Evolutionary conservation across 2,329 filamentous ascomycete genomes (phyloP), one percentile per base, ranked within the genome.

Genomic region (Ophiostoma triangulosporum): DNA sequence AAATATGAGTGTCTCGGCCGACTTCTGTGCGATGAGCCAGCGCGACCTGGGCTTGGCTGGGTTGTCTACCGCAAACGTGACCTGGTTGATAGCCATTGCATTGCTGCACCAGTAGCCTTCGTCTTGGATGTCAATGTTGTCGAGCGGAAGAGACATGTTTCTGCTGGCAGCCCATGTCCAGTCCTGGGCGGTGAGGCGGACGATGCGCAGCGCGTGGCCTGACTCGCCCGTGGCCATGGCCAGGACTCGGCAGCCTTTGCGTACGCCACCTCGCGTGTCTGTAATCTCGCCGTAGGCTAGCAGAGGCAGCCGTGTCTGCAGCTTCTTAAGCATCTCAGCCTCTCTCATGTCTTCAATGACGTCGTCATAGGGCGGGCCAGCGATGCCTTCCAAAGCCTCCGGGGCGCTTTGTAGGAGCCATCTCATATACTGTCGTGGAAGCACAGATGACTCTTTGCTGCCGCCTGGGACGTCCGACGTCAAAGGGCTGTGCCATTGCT

Each of bases 241-340:
- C 56, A 73, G 69, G 59, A 69, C 64, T 1, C 68, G 65, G 12
- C 64, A 64, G 15, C 61, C 63, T 1, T 54, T 58, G 31, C 59
- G 31, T 52, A 61, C 27, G 54, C 60, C 27, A 22, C 52, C 26
- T 3, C 62, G 69, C 17, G 66, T 56, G 57, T 78, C 69, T 1
- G 68, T 64, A 57, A 80, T 71, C 54, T 77, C 73, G 1, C 82
- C 82, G 27, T 79, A 68, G 2, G 75, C 73, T 22, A 87, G 69
- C 4, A 83, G 62, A 9, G 67, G 54, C 7, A 59, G 50, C 12
- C 53, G 22, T 31, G 57, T 17, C 17, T 53, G 54, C 1, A 36
- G 48, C 20, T 32, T 40, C 35, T 56, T 49, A 52, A 36, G 56
- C 3, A 54, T 40, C 1, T 62, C 51, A 0, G 63, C 60, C 8